phyloP scores from a whole-genome alignment of 352 stramenopile species.

The Pythium periplocum region DNA sequence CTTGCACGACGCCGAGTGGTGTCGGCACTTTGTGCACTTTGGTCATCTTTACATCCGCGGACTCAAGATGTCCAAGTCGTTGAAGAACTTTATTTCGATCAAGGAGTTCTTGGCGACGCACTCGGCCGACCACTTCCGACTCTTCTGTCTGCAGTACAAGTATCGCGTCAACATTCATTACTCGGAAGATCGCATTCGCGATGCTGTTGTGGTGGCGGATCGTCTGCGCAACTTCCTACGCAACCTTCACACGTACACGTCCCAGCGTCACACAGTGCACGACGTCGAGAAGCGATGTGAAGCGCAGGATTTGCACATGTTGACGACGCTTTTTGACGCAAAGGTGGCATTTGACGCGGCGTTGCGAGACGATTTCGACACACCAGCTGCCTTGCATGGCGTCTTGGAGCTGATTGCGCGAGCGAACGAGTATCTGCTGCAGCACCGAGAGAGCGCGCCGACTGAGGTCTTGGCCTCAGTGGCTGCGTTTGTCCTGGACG shows the following conservation, averaged over 20 bases:
- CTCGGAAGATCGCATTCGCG: constrained; percentile 66
- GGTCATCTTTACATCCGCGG: constrained; percentile 96
- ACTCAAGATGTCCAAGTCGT: constrained; percentile 98
- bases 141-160: constrained; percentile 89
- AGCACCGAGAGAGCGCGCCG: constrained; percentile 26
- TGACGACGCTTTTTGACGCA: constrained; percentile 42
- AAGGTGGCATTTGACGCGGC: constrained; percentile 50
- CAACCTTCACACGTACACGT: constrained; percentile 38
- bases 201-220: constrained; percentile 46
- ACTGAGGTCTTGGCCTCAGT: constrained; percentile 55
- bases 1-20: constrained; percentile 62
- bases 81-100: constrained; percentile 99
- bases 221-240: constrained; percentile 64
- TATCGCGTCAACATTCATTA: constrained; percentile 81
- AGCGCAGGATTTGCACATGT: constrained; percentile 45
- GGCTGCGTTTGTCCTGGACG: constrained; percentile 59
- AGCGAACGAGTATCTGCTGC: constrained; percentile 53
- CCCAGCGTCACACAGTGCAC: constrained; percentile 12
- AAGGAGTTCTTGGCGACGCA: constrained; percentile 65
- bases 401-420: constrained; percentile 69
- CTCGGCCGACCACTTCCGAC: constrained; percentile 71
- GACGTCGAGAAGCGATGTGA: constrained; percentile 44
- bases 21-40: constrained; percentile 96
- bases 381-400: constrained; percentile 55
- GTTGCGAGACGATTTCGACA: constrained; percentile 88